Evolutionary conservation across 768 basidiomycete species (phyloP).

Genomic region (Suillus paluster): DNA sequence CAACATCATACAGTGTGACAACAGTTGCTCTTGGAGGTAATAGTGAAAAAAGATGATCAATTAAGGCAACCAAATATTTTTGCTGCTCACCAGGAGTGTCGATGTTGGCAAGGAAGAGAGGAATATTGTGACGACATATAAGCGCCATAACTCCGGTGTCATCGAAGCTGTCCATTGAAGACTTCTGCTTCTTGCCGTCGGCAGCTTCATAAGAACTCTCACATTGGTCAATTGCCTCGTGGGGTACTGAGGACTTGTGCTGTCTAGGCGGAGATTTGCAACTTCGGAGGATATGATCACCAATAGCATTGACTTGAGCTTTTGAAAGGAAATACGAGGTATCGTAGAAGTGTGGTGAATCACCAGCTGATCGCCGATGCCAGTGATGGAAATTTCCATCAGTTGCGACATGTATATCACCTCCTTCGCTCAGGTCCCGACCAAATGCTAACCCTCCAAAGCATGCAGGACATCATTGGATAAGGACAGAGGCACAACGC

Average conservation of each 20-base stretch:
- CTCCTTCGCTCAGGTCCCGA: too few relatives aligned
- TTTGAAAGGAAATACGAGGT: slow-evolving; percentile 39
- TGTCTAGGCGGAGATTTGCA: slow-evolving; percentile 19
- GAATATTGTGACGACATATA: slow-evolving; percentile 42
- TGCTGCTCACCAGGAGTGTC: slow-evolving; percentile 43
- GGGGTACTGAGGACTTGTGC: slow-evolving; percentile 26
- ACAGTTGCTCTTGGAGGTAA: slow-evolving; percentile 37
- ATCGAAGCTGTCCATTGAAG: slow-evolving; percentile 30
- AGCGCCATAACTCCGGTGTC: slow-evolving; percentile 42
- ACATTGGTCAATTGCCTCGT: slow-evolving; percentile 41
- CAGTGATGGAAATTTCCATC: slow-evolving; percentile 48
- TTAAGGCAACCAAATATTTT: slow-evolving; percentile 41
- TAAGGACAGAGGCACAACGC: too few relatives aligned
- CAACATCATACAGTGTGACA: slow-evolving; percentile 36
- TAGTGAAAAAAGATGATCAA: slow-evolving; percentile 33
- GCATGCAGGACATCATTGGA: too few relatives aligned
- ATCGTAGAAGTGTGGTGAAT: slow-evolving; percentile 37
- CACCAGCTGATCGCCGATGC: slow-evolving; percentile 34
- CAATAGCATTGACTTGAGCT: slow-evolving; percentile 29
- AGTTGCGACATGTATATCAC: slow-evolving; percentile 40
- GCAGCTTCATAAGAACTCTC: slow-evolving; percentile 38
- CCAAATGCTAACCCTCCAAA: too few relatives aligned
- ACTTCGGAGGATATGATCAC: slow-evolving; percentile 23
- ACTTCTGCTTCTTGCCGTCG: slow-evolving; percentile 35
- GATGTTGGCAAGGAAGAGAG: slow-evolving; percentile 44